A percentile compares a stretch with the other conserved stretches of the same genome.
Conservation (phyloP, 2,329 filamentous ascomycete species). For the Leptographium galeiforme region DNA sequence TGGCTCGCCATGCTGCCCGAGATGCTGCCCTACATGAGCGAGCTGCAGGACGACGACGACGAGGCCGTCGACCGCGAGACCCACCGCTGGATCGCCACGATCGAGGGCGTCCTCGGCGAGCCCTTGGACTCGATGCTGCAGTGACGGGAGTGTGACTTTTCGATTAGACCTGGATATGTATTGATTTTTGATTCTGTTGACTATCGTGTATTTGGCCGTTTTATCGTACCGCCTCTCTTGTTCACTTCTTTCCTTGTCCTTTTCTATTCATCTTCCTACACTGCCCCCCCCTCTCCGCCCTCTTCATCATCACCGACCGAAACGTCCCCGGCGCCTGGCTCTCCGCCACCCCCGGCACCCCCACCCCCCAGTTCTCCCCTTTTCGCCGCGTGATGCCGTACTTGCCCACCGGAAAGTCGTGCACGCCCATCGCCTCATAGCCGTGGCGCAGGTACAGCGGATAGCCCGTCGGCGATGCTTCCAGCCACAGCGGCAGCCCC, state of each 20-base stretch:
- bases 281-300: background rate
- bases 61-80: conserved; percentile 85
- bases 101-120: conserved; percentile 82
- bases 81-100: conserved; percentile 76
- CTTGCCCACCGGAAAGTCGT: conserved; percentile 12
- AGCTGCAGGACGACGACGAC: conserved; percentile 92
- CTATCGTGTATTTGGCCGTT: no score
- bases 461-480: conserved; percentile 17
- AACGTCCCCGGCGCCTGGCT: conserved; percentile 11
- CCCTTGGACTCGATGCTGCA: conserved; percentile 85
- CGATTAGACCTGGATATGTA: no score
- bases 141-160: conserved; percentile 22
- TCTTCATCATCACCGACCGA: conserved; percentile 16
- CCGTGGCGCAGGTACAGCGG: conserved; percentile 16
- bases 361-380: conserved; percentile 15
- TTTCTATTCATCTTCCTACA: background rate
- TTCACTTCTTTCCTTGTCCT: background rate
- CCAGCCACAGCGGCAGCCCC: conserved; percentile 13
- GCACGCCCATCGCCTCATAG: conserved; percentile 15
- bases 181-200: no score
- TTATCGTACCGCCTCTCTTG: no score
- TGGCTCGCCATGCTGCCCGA: conserved; percentile 86
- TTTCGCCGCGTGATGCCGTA: conserved; percentile 10
- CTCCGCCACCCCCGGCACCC: conserved; percentile 12
- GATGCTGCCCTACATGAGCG: conserved; percentile 92